A percentile compares a stretch with the other conserved stretches of the same genome.
Conservation (phyloP, 208 protist species). For the Trypanosoma conorhini region DNA sequence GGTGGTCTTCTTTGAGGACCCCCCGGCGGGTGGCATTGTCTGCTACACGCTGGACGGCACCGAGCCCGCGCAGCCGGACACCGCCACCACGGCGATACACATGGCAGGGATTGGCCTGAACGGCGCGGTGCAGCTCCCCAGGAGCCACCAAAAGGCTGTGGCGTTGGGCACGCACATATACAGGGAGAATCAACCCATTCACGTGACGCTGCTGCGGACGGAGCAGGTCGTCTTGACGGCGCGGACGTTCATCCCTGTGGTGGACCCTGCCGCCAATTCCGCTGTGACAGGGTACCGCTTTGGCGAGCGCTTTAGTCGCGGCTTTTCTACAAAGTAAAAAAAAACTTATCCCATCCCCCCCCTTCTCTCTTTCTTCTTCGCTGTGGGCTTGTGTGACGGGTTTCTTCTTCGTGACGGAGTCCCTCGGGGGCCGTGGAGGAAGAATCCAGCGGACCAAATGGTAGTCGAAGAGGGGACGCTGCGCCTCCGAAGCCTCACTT, state of each 20-base stretch:
- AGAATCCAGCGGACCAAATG: too few relatives aligned
- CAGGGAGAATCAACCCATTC: conserved; percentile 47
- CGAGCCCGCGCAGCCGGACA: conserved; percentile 61
- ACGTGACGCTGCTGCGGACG: conserved; percentile 60
- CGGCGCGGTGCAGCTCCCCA: background rate
- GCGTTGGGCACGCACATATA: conserved; percentile 69
- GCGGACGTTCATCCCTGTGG: conserved; percentile 70
- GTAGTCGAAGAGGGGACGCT: too few relatives aligned
- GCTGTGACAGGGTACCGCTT: conserved; percentile 66
- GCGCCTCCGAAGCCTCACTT: too few relatives aligned
- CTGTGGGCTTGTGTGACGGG: background rate
- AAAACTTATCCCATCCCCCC: background rate
- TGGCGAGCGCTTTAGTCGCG: conserved; percentile 66
- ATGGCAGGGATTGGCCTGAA: conserved; percentile 20
- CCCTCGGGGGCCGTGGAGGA: too few relatives aligned
- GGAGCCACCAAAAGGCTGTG: background rate
- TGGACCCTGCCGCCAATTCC: conserved; percentile 38
- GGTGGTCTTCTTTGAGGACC: conserved; percentile 74
- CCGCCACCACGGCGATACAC: conserved; percentile 44
- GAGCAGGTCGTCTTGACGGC: conserved; percentile 68
- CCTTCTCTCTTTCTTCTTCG: background rate
- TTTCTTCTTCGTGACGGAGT: too few relatives aligned
- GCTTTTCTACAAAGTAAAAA: conserved; percentile 41
- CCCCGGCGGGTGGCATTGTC: conserved; percentile 57
- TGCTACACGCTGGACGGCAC: conserved; percentile 80